A percentile compares a stretch with the other conserved stretches of the same genome.
Conservation (phyloP, 768 basidiomycete species). For the Xanthoconium purpureum region DNA sequence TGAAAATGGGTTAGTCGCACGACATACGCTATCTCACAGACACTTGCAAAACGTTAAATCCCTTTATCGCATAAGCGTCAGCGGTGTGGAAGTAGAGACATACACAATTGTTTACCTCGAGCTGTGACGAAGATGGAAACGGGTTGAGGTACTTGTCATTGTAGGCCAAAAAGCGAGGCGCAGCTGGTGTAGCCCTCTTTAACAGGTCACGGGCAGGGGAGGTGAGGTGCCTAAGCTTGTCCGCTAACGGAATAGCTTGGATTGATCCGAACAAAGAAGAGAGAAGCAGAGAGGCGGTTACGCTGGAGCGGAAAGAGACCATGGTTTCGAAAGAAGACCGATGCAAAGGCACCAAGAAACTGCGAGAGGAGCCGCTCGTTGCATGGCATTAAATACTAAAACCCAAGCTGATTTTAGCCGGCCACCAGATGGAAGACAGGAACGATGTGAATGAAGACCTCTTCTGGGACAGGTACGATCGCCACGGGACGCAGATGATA, state of each 20-base stretch:
- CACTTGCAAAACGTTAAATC: slow-evolving; percentile 35
- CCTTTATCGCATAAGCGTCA: slow-evolving; percentile 14
- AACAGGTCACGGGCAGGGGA: slow-evolving; percentile 20
- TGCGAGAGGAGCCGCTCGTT: not conserved
- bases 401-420: not conserved
- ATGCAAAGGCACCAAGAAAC: not conserved
- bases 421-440: slow-evolving; percentile 6
- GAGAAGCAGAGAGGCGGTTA: slow-evolving; percentile 3
- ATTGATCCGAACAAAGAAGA: slow-evolving; percentile 9
- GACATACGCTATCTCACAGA: not conserved
- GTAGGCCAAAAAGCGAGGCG: slow-evolving; percentile 49
- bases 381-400: slow-evolving; percentile 19
- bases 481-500: not conserved
- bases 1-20: slow-evolving; percentile 7
- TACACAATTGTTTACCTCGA: slow-evolving; percentile 35
- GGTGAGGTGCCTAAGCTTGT: slow-evolving; percentile 24
- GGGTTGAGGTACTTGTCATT: slow-evolving; percentile 42
- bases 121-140: slow-evolving; percentile 40
- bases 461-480: not conserved
- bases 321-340: slow-evolving; percentile 4
- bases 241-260: slow-evolving; percentile 17
- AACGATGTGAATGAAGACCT: not conserved
- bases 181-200: slow-evolving; percentile 32
- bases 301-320: slow-evolving; percentile 7
- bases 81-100: not conserved